These are phyloP conservation scores for Ascocoryne sarcoides DNA, from an alignment of 2,329 filamentous ascomycete species.

Conservation along the genomic window DNA sequence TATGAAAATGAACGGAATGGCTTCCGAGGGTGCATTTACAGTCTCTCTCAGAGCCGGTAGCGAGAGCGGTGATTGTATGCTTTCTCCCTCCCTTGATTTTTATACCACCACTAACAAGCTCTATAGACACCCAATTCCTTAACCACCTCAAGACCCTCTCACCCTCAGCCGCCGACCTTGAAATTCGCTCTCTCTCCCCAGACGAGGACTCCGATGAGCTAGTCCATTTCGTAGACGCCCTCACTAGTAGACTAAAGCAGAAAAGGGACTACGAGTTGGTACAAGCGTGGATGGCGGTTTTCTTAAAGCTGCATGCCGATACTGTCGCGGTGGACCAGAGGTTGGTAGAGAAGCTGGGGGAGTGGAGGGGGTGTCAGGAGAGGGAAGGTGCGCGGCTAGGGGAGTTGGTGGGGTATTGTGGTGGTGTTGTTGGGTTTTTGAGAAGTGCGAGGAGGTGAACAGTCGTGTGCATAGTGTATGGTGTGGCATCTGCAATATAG, in stretches of 20 bases:
- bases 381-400: constrained; percentile 63
- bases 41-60: constrained; percentile 46
- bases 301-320: constrained; percentile 69
- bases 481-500: too few relatives aligned
- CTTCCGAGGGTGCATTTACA: constrained; percentile 50
- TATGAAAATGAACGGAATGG: constrained; percentile 52
- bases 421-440: constrained; percentile 76
- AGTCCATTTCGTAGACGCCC: constrained; percentile 67
- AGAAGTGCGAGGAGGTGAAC: constrained; percentile 37
- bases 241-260: constrained; percentile 60
- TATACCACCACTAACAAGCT: constrained; percentile 12
- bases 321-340: constrained; percentile 37
- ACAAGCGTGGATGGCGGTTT: constrained; percentile 96
- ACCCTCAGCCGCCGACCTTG: constrained; percentile 80
- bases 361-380: constrained; percentile 67
- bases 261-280: constrained; percentile 85
- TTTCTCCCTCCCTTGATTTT: neutral
- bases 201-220: constrained; percentile 56
- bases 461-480: too few relatives aligned
- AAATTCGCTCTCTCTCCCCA: constrained; percentile 70
- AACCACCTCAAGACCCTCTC: constrained; percentile 71
- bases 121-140: constrained; percentile 59
- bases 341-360: constrained; percentile 50
- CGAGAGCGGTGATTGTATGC: constrained; percentile 52
- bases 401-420: constrained; percentile 75